phyloP scores from a whole-genome alignment of 2,329 filamentous ascomycete species.

The Malbranchea zuffiana region DNA sequence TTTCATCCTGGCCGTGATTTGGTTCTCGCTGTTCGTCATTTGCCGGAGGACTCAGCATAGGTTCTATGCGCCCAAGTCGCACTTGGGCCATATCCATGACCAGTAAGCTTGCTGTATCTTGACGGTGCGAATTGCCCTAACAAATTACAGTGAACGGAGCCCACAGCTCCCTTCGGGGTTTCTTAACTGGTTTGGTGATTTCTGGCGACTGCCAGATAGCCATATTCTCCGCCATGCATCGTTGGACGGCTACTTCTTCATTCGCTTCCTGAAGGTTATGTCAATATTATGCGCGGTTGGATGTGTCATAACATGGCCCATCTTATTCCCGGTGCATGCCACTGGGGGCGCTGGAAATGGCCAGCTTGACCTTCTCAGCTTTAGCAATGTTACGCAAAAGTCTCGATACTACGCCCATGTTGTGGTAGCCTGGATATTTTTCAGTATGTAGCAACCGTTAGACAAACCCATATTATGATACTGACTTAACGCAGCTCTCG shows the following conservation, averaged over 20 bases:
- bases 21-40: conserved; percentile 37
- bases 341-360: conserved; percentile 59
- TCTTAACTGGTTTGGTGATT: conserved; percentile 45
- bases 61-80: conserved; percentile 37
- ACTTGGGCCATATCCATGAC: conserved; percentile 33
- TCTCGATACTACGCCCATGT: conserved; percentile 69
- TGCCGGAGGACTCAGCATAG: conserved; percentile 36
- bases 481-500: conserved; percentile 41
- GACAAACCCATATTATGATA: too few relatives aligned
- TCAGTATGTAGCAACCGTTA: conserved; percentile 45
- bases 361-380: conserved; percentile 68
- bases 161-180: conserved; percentile 39
- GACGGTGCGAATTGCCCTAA: background rate
- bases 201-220: conserved; percentile 52
- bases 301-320: conserved; percentile 72
- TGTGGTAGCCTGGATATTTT: conserved; percentile 67
- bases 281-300: conserved; percentile 71
- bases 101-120: conserved; percentile 22
- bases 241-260: conserved; percentile 81
- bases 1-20: conserved; percentile 34
- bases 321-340: conserved; percentile 76
- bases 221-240: conserved; percentile 84
- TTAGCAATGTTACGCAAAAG: conserved; percentile 58
- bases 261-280: conserved; percentile 73
- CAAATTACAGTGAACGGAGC: conserved; percentile 33